Evolutionary conservation across 768 basidiomycete genomes (phyloP), one percentile per base, ranked within the genome.

Genomic region (Lactifluus pinguis): DNA sequence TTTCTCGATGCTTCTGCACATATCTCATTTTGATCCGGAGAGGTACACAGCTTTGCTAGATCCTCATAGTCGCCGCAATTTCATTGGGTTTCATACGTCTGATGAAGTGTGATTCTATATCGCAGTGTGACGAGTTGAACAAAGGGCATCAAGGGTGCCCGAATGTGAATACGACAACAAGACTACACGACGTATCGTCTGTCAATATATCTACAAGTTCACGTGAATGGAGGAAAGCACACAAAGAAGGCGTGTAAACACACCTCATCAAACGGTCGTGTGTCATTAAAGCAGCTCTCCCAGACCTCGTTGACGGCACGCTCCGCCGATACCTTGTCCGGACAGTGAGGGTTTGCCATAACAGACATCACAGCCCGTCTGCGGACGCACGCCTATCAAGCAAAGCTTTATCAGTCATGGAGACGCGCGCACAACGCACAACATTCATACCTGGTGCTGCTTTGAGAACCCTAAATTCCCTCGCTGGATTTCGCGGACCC

Each of bases 181-280:
- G 38, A 39, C 38, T 39, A 44, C 15, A 10, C 5, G n/a, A 42
- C 30, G 4, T 50, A 56, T 21, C 3, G 51, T 47, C 44, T 30
- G 47, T 38, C 14, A 53, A 47, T 59, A 61, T 61, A 56, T 61
- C 60, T 61, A n/a, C 10, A 36, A 11, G 3, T 6, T 17, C 3
- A 8, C 8, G 15, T 38, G 36, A 60, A 44, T 19, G 21, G 17
- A 29, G 30, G 36, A 42, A 25, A 19, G 17, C 52, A 32, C 14
- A 14, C 6, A 6, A 44, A 30, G 6, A 53, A 34, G 11, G 39
- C 1, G 32, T 34, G 7, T 13, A 63, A 57, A 59, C 69, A 48
- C 67, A 92, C 92, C 86, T 98, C 95, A 72, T 99, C 97, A 71
- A 98, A 99, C 9, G 97, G 95, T 64, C 95, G 76, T 6, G 95